Conservation (phyloP, 352 stramenopile species). For the Blastocystis sp. region DNA sequence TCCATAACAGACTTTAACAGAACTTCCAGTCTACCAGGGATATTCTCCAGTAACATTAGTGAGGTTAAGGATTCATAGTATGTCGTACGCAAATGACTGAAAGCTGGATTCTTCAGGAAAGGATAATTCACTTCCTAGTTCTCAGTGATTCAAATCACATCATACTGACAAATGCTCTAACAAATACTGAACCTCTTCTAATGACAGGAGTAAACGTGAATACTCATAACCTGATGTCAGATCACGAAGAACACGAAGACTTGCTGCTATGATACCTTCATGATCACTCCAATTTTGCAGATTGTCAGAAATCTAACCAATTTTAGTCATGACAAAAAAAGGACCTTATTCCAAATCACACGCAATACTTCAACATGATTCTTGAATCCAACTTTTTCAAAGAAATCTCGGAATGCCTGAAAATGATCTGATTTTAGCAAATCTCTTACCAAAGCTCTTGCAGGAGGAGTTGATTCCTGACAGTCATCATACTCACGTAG, state of each 20-base stretch:
- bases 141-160: neutral
- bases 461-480: neutral
- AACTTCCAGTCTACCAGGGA: constrained; percentile 28
- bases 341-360: constrained; percentile 38
- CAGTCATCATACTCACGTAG: constrained; percentile 15
- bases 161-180: constrained; percentile 11
- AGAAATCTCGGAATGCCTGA: constrained; percentile 42
- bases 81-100: neutral
- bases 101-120: constrained; percentile 6
- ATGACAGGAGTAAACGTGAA: neutral
- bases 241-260: constrained; percentile 18
- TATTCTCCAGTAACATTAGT: constrained; percentile 15
- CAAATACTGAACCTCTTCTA: constrained; percentile 1
- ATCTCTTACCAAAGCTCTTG: neutral
- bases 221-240: constrained; percentile 10
- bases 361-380: neutral
- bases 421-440: neutral
- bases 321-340: neutral
- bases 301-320: neutral
- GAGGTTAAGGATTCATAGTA: constrained; percentile 20
- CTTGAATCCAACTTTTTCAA: constrained; percentile 7
- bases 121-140: constrained; percentile 20
- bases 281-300: constrained; percentile 24
- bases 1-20: neutral
- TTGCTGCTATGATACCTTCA: neutral